phyloP scores from a whole-genome alignment of 2,329 filamentous ascomycete species.

The Aspergillus aculeatus region DNA sequence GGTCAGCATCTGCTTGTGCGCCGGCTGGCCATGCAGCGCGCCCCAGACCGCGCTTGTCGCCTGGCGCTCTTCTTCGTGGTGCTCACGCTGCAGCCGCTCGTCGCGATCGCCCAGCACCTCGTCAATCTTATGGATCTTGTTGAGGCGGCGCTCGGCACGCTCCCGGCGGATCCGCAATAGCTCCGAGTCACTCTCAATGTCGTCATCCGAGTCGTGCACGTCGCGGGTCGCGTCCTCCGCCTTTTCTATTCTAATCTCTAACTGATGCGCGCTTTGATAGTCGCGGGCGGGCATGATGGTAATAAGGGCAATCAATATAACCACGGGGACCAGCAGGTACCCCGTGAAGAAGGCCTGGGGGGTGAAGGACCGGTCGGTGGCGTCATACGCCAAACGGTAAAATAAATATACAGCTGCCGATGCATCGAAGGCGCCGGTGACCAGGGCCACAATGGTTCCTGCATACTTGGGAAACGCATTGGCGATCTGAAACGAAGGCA shows the following conservation, averaged over 20 bases:
- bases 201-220: slow-evolving; percentile 50
- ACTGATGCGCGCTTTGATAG: slow-evolving; percentile 76
- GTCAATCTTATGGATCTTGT: slow-evolving; percentile 66
- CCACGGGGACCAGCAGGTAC: slow-evolving; percentile 68
- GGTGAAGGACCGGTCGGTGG: slow-evolving; percentile 38
- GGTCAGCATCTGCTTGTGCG: slow-evolving; percentile 68
- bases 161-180: slow-evolving; percentile 51
- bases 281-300: slow-evolving; percentile 68
- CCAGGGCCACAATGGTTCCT: slow-evolving; percentile 71
- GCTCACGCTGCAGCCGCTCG: slow-evolving; percentile 58
- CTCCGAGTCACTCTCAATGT: slow-evolving; percentile 51
- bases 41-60: slow-evolving; percentile 78
- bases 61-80: slow-evolving; percentile 66
- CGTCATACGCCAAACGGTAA: slow-evolving; percentile 70
- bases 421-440: slow-evolving; percentile 80
- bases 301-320: slow-evolving; percentile 64
- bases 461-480: slow-evolving; percentile 76
- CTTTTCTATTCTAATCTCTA: slow-evolving; percentile 66
- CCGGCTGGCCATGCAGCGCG: slow-evolving; percentile 70
- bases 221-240: slow-evolving; percentile 36
- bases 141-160: slow-evolving; percentile 59
- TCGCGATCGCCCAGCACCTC: slow-evolving; percentile 66
- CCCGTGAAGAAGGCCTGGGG: slow-evolving; percentile 67
- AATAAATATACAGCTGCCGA: slow-evolving; percentile 75
- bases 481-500: slow-evolving; percentile 77